A percentile compares a stretch with the other conserved stretches of the same genome.
phyloP scores from a whole-genome alignment of 495 filamentous ascomycete species.

The Lasiosphaeria hispida region DNA sequence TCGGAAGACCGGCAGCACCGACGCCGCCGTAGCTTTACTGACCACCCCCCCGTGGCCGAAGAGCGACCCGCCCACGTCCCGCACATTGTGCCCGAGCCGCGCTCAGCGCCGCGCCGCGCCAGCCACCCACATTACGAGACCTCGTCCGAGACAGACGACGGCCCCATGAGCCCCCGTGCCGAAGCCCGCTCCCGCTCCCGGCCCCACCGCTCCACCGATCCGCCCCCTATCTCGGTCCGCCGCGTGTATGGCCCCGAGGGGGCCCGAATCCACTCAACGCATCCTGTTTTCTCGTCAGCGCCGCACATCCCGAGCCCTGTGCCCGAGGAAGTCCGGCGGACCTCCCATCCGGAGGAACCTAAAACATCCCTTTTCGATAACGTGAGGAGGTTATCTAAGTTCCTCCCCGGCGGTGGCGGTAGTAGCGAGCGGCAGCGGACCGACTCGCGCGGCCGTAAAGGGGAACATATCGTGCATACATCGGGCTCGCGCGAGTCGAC shows the following conservation, averaged over 20 bases:
- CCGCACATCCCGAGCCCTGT: background rate
- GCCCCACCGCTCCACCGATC: constrained; percentile 22
- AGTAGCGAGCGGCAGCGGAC: constrained; percentile 22
- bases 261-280: constrained; percentile 8
- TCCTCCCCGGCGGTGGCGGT: constrained; percentile 19
- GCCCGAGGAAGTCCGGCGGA: background rate
- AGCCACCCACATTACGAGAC: constrained; percentile 30
- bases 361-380: constrained; percentile 22
- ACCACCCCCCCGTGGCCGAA: constrained; percentile 21
- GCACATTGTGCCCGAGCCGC: constrained; percentile 18
- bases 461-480: constrained; percentile 7
- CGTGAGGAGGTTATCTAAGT: constrained; percentile 25
- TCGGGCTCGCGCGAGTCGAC: constrained; percentile 12
- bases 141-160: constrained; percentile 23
- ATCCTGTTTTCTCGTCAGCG: constrained; percentile 13
- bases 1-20: constrained; percentile 22
- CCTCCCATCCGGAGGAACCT: constrained; percentile 12
- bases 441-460: constrained; percentile 20
- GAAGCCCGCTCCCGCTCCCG: constrained; percentile 1
- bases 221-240: constrained; percentile 23
- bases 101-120: constrained; percentile 20
- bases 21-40: constrained; percentile 29
- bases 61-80: constrained; percentile 24
- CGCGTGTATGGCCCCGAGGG: constrained; percentile 23
- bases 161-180: constrained; percentile 16